Base-by-base conservation (phyloP, 331 rosid species). In the Cydonia oblonga region DNA sequence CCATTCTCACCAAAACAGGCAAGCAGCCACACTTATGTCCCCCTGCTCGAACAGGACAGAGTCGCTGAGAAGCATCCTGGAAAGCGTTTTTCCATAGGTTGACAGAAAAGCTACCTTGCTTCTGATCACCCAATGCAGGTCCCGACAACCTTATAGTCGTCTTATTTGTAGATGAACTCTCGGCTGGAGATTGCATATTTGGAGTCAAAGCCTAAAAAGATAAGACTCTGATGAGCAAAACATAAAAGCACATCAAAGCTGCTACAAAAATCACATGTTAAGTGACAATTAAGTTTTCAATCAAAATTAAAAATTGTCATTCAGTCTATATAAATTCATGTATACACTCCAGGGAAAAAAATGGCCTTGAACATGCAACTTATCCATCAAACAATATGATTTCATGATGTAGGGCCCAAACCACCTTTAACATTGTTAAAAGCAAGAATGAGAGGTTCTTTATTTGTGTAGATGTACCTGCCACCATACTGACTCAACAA, bases 401-500 rank as follows among this genome's bases (percentile, higher is more conserved):
- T 42, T 42, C 6, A 18, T 42, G 49, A 42, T 11, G 42, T 35
- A 35, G 12, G 49, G 49, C 16, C 16, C 6, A 12, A 0, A 16
- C 49, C 49, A 12, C 16, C 16, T 42, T 42, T 42, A 42, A 42
- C 16, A 42, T 13, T 13, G 49, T 4, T 42, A 42, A 42, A 42
- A 42, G 49, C 3, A 42, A 42, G 49, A 42, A 12, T 13, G 14
- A 42, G 49, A 42, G 49, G 49, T 42, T 42, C 49, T 11, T 40
- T 40, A 25, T 64, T 35, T 30, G 56, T 26, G 56, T 26, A 51
- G 33, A 18, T 49, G 58, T 91, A 95, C 97, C 98, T 91, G 98
- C 97, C 97, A 95, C 98, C 98, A 95, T 8, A 91, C 97, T 5
- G 98, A 89, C 87, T 95, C 98, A 75, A 93, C 96, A 26, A 91